Evolutionary conservation across 169 alveolate genomes (phyloP).

Genomic region (Plasmodium sp.): DNA sequence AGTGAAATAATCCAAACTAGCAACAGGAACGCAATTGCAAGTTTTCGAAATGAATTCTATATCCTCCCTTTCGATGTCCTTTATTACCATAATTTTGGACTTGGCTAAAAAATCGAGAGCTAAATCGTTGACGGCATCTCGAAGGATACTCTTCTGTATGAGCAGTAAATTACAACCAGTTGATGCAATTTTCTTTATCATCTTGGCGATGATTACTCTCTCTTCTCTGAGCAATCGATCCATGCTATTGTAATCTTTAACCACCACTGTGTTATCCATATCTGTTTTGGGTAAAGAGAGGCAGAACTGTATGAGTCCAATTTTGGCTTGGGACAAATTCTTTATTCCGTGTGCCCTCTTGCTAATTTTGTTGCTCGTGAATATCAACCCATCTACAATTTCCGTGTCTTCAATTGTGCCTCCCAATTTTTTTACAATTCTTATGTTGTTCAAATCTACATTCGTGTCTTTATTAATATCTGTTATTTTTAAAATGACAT

Average conservation of each 20-base stretch:
- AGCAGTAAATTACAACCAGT: slow-evolving; percentile 99
- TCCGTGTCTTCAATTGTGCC: slow-evolving; percentile 99
- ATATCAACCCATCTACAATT: slow-evolving; percentile 98
- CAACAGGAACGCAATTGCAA: slow-evolving; percentile 96
- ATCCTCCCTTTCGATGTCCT: slow-evolving; percentile 98
- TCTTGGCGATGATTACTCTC: slow-evolving; percentile 95
- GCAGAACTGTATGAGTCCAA: slow-evolving; percentile 98
- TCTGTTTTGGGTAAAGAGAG: slow-evolving; percentile 99
- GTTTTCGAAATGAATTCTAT: slow-evolving; percentile 95
- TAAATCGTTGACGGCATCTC: slow-evolving; percentile 98
- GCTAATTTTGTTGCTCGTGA: slow-evolving; percentile 96
- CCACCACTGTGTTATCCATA: slow-evolving; percentile 97
- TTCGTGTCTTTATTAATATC: slow-evolving; percentile 85
- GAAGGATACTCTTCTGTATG: slow-evolving; percentile 97
- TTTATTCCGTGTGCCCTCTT: slow-evolving; percentile 97
- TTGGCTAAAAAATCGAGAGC: slow-evolving; percentile 97
- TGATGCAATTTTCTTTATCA: slow-evolving; percentile 97
- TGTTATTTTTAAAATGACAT: slow-evolving; percentile 93
- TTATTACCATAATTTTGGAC: slow-evolving; percentile 97
- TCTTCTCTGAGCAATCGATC: slow-evolving; percentile 98
- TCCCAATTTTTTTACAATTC: slow-evolving; percentile 95
- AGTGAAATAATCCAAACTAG: slow-evolving; percentile 97
- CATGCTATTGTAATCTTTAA: slow-evolving; percentile 94
- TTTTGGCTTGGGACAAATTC: slow-evolving; percentile 94
- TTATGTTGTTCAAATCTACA: slow-evolving; percentile 91